Evolutionary conservation across 305 asterid species (phyloP).

Genomic region (Rubia balearica): DNA sequence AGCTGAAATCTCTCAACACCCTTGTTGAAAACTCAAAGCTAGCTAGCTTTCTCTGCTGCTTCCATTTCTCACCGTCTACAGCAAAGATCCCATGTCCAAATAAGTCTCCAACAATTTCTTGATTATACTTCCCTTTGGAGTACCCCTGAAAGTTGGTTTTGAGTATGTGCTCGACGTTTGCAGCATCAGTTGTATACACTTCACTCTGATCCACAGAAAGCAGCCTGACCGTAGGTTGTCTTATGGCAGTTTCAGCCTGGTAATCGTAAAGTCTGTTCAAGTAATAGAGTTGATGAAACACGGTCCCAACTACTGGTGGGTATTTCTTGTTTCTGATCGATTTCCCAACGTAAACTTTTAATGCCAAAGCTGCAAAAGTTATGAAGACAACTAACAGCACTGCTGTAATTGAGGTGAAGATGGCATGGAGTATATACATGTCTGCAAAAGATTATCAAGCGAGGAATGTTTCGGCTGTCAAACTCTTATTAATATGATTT

Average conservation of each 20-base stretch:
- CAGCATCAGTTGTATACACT: slow-evolving; percentile 45
- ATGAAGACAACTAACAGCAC: slow-evolving; percentile 18
- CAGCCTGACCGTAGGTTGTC: slow-evolving; percentile 37
- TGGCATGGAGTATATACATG: slow-evolving; percentile 35
- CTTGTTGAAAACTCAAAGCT: slow-evolving; percentile 68
- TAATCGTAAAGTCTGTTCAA: slow-evolving; percentile 44
- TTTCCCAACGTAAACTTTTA: slow-evolving; percentile 38
- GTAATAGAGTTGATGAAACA: slow-evolving; percentile 50
- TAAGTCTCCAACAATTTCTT: slow-evolving; percentile 35
- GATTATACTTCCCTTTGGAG: slow-evolving; percentile 44
- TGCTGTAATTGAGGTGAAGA: slow-evolving; percentile 20
- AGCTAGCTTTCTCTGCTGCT: slow-evolving; percentile 60
- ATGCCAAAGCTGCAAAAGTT: slow-evolving; percentile 26
- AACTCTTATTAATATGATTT: background rate
- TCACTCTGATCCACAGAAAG: slow-evolving; percentile 49
- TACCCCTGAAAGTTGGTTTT: slow-evolving; percentile 49
- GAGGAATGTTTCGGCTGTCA: background rate
- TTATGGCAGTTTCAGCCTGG: slow-evolving; percentile 35
- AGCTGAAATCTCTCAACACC: slow-evolving; percentile 59
- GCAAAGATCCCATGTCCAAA: slow-evolving; percentile 66
- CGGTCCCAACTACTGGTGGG: slow-evolving; percentile 62
- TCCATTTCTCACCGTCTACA: slow-evolving; percentile 72
- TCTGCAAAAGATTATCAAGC: background rate
- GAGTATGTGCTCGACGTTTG: slow-evolving; percentile 51
- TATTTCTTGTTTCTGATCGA: slow-evolving; percentile 34